Percentiles rank a stretch among this genome's conserved stretches.
Evolutionary conservation across 495 filamentous ascomycete species (phyloP).

Genomic region (Hyaloscypha variabilis): DNA sequence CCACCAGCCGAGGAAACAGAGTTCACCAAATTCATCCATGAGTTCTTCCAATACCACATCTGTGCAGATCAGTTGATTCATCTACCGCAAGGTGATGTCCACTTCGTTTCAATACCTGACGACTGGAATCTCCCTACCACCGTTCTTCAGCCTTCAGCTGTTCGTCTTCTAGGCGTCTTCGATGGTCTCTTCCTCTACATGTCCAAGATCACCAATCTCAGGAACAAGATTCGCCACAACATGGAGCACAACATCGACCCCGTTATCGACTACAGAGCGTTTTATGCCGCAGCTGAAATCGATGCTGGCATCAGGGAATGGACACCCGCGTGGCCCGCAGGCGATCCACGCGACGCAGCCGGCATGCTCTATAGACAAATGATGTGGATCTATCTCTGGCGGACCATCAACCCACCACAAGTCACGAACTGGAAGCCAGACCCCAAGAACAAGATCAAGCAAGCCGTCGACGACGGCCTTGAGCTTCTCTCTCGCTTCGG

Average conservation of each 20-base stretch:
- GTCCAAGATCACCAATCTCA: conserved; percentile 76
- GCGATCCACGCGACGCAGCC: conserved; percentile 73
- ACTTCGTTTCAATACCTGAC: conserved; percentile 18
- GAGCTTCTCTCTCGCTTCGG: conserved; percentile 62
- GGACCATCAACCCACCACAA: conserved; percentile 75
- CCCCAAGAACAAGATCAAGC: conserved; percentile 57
- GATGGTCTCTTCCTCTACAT: conserved; percentile 84
- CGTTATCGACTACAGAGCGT: conserved; percentile 70
- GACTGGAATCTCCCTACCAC: conserved; percentile 68
- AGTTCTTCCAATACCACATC: conserved; percentile 93
- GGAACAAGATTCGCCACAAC: conserved; percentile 74
- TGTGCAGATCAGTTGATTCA: conserved; percentile 78
- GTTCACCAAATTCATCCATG: conserved; percentile 80
- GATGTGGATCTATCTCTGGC: conserved; percentile 87
- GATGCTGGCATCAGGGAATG: conserved; percentile 76
- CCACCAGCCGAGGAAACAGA: conserved; percentile 57
- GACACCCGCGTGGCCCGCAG: conserved; percentile 69
- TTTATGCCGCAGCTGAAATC: conserved; percentile 77
- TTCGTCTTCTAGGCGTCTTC: conserved; percentile 80
- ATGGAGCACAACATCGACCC: conserved; percentile 65
- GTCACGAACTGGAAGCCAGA: conserved; percentile 41
- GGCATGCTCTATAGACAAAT: conserved; percentile 86
- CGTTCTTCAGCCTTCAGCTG: conserved; percentile 73
- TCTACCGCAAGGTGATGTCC: conserved; percentile 41
- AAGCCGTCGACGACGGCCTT: conserved; percentile 80